These are phyloP conservation scores for Lasiosphaeria miniovina DNA, from an alignment of 495 filamentous ascomycete genomes.

Conservation along the genomic window DNA sequence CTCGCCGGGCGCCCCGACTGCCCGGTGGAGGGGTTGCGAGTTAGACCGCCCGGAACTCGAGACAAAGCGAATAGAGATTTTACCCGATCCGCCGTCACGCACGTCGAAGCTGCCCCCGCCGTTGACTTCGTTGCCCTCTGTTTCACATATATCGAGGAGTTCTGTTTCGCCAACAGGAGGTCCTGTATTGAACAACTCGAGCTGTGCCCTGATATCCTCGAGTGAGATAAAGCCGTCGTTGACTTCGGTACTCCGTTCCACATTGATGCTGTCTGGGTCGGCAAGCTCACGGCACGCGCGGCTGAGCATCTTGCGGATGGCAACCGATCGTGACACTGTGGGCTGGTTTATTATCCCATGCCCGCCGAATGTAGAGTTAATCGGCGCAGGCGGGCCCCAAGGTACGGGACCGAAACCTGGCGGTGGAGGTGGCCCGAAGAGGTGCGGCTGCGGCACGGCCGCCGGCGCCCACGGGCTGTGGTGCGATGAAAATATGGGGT, in stretches of 20 bases:
- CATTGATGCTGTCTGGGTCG: conserved; percentile 30
- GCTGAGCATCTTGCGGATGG: conserved; percentile 50
- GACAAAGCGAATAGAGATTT: conserved; percentile 62
- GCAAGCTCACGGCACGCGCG: conserved; percentile 47
- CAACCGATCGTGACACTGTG: conserved; percentile 36
- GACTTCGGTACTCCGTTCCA: conserved; percentile 26
- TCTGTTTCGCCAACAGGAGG: conserved; percentile 63
- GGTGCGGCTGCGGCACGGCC: conserved; percentile 16
- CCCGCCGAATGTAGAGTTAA: conserved; percentile 28
- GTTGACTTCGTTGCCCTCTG: conserved; percentile 80
- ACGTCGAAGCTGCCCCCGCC: conserved; percentile 82
- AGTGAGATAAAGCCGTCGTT: conserved; percentile 64
- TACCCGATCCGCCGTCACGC: conserved; percentile 42
- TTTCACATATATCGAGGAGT: conserved; percentile 86
- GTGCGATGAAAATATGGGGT: conserved; percentile 21
- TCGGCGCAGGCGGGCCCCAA: conserved; percentile 28
- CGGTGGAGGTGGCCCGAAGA: conserved; percentile 21
- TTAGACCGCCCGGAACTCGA: conserved; percentile 37
- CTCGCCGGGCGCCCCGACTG: conserved; percentile 51
- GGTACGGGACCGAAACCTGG: conserved; percentile 24
- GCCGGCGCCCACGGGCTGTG: conserved; percentile 30
- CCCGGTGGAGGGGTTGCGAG: conserved; percentile 28
- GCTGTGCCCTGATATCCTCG: conserved; percentile 59
- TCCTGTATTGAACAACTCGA: conserved; percentile 62
- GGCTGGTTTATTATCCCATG: conserved; percentile 29